A percentile compares a stretch with the other conserved stretches of the same genome.
Conservation (phyloP, 2,329 filamentous ascomycete genomes). For the Hymenoscyphus albidus region DNA sequence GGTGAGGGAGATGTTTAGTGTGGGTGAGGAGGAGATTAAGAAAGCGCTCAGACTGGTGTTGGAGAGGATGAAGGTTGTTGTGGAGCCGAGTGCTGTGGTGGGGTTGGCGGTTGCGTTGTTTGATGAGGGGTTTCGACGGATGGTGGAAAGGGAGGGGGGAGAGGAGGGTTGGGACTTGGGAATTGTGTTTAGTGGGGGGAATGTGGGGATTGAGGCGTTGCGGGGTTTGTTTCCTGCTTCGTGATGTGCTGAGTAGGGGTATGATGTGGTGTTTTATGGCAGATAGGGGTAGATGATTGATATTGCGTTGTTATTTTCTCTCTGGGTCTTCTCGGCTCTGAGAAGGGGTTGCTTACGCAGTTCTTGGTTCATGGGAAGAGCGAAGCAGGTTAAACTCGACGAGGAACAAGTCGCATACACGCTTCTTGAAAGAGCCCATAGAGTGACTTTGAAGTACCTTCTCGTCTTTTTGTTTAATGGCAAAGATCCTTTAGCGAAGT, state of each 20-base stretch:
- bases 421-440: no score
- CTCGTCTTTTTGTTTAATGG: no score
- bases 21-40: slow-evolving; percentile 78
- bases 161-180: slow-evolving; percentile 70
- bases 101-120: slow-evolving; percentile 76
- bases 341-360: no score
- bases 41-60: slow-evolving; percentile 71
- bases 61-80: slow-evolving; percentile 84
- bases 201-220: slow-evolving; percentile 52
- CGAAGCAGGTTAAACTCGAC: no score
- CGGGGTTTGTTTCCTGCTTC: slow-evolving; percentile 45
- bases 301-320: no score
- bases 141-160: slow-evolving; percentile 68
- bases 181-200: slow-evolving; percentile 57
- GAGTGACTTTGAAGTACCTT: no score
- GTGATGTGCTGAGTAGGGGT: neutral
- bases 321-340: no score
- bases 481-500: no score
- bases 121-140: slow-evolving; percentile 73
- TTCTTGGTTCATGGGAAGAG: no score
- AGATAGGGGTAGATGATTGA: no score
- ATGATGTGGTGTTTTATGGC: no score
- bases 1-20: slow-evolving; percentile 66
- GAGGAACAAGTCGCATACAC: no score
- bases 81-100: slow-evolving; percentile 87